Conservation (phyloP, 2,329 filamentous ascomycete species). For the Monascus ruber region DNA sequence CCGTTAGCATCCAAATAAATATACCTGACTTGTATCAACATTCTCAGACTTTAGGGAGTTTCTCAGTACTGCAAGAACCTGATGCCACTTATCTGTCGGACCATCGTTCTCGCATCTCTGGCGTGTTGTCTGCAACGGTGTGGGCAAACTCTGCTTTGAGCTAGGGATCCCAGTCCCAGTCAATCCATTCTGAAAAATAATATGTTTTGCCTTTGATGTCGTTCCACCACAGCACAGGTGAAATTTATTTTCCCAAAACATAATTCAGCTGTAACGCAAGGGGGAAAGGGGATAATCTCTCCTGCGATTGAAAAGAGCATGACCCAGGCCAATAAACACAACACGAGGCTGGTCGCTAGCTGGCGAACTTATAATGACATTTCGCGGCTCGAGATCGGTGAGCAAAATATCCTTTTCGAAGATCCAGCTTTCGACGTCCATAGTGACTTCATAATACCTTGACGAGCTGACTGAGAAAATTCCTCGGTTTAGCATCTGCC, state of each 20-base stretch:
- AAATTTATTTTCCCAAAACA: constrained; percentile 9
- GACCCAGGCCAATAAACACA: constrained; percentile 10
- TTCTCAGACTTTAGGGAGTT: too few species aligned
- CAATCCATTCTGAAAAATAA: constrained; percentile 10
- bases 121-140: constrained; percentile 8
- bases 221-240: constrained; percentile 10
- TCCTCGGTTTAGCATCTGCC: constrained; percentile 3
- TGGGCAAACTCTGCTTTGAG: constrained; percentile 11
- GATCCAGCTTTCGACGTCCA: constrained; percentile 10
- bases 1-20: too few species aligned
- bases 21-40: too few species aligned
- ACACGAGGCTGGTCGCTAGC: not conserved
- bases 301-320: constrained; percentile 7
- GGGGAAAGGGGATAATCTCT: constrained; percentile 4
- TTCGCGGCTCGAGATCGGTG: constrained; percentile 7
- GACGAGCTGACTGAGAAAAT: constrained; percentile 5
- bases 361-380: constrained; percentile 6
- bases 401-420: constrained; percentile 7
- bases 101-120: constrained; percentile 8
- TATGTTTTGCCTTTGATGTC: not conserved
- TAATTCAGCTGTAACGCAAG: not conserved
- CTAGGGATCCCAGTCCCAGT: constrained; percentile 14
- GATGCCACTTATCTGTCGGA: too few species aligned
- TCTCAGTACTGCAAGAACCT: too few species aligned
- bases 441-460: constrained; percentile 10